Evolutionary conservation across 331 rosid species (phyloP).

Genomic region (Malus hybrid): DNA sequence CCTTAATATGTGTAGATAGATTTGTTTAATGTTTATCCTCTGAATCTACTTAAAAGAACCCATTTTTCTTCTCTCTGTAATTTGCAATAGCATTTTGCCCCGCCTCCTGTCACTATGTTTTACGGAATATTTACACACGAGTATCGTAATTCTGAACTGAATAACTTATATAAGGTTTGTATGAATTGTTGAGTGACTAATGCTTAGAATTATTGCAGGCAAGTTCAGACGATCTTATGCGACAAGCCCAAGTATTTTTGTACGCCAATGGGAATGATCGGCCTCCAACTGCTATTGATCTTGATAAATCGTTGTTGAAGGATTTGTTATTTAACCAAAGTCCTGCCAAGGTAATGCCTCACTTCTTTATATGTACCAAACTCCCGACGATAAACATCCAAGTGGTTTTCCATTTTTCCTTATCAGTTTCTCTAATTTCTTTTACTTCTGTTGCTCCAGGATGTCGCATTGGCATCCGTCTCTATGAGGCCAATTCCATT

Average conservation of each 20-base stretch:
- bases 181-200: not conserved
- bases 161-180: not conserved
- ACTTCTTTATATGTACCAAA: not conserved
- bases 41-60: too few species aligned
- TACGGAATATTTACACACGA: not conserved
- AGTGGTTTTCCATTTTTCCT: not conserved
- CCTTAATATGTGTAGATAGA: too few species aligned
- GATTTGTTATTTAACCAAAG: slow-evolving; percentile 86
- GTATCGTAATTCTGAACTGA: not conserved
- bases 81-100: too few species aligned
- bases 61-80: too few species aligned
- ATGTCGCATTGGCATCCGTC: slow-evolving; percentile 87
- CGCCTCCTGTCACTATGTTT: not conserved
- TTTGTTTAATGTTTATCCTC: too few species aligned
- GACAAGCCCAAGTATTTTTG: slow-evolving; percentile 69
- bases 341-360: slow-evolving; percentile 61
- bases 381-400: not conserved
- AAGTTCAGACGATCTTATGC: slow-evolving; percentile 79
- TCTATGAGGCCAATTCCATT: slow-evolving; percentile 90
- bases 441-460: slow-evolving; percentile 40
- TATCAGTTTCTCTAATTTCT: slow-evolving; percentile 3
- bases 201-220: slow-evolving; percentile 49
- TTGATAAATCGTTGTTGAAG: slow-evolving; percentile 64
- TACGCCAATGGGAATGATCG: slow-evolving; percentile 73
- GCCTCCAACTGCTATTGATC: slow-evolving; percentile 85